Evolutionary conservation across 1,284 basidiomycete species (phyloP), one percentile per base, ranked within the genome.

Genomic region (Hymenochaete sp.): DNA sequence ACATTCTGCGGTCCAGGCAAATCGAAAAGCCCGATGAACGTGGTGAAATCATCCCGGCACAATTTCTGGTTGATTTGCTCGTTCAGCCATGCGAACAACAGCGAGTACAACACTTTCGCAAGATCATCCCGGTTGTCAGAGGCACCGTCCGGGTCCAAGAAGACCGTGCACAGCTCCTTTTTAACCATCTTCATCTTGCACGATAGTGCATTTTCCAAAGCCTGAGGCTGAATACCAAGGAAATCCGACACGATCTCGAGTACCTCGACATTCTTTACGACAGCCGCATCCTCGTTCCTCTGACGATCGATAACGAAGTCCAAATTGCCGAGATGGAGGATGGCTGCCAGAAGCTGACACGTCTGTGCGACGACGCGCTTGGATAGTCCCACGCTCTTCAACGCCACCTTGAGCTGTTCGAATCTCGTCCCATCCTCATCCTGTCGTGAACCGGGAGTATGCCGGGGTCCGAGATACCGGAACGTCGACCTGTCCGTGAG

Each of bases 41-140:
- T 89, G 10, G 76, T 69, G 55, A 92, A 96, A 57, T 93, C 89
- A 38, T 96, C 91, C 31, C 80, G 79, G 68, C 90, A 95, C 19
- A 98, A 77, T 44, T 86, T 87, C 57, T 95, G 83, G 62, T 98
- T 98, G 67, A 98, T 82, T 59, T 91, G 79, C 62, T 98, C 95
- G 60, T 93, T 96, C 55, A 98, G 67, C 96, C 93, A 98, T 1
- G 90, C 82, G 59, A 98, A 98, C 13, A 98, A 75, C 2, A 98
- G 77, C 8, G 90, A 91, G 62, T 98, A 98, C 0, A 98, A 76
- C 0, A 87, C 86, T 59, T 92, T 86, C 13, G 93, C 90, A 29
- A 98, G 81, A 59, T 95, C 90, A 59, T 98, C 95, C 45, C 93
- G 74, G 57, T 97, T 95, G 57, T 85, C 80, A 0, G 89, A 84